A percentile compares a stretch with the other conserved stretches of the same genome.
These are phyloP conservation scores for Backusella macrospora DNA, from an alignment of 192 early-diverging fungal species.

Conservation along the genomic window DNA sequence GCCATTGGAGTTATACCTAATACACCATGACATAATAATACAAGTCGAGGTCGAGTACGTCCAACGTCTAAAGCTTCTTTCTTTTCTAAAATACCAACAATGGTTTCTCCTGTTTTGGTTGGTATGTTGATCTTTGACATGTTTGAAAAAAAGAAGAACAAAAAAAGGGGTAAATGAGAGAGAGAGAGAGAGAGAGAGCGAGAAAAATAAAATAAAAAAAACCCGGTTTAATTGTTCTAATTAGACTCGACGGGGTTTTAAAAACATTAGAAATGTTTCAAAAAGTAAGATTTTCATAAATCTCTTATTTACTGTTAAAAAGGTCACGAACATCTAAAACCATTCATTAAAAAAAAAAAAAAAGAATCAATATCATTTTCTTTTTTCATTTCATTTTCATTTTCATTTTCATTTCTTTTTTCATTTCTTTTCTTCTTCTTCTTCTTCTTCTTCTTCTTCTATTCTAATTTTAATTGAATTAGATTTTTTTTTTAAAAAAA, in stretches of 20 bases:
- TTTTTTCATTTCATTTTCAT: not conserved
- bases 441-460: not conserved
- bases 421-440: not conserved
- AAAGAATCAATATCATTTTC: not conserved
- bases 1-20: slow-evolving; percentile 11
- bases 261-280: not conserved
- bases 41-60: not conserved
- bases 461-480: not conserved
- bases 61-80: slow-evolving; percentile 3
- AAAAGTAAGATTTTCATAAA: not conserved
- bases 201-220: too few relatives aligned
- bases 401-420: not conserved
- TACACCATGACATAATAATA: slow-evolving; percentile 20
- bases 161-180: slow-evolving; percentile 12
- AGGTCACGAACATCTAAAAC: slow-evolving; percentile 7
- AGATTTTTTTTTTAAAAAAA: too few relatives aligned
- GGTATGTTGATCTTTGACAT: slow-evolving; percentile 22
- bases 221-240: too few relatives aligned
- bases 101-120: not conserved
- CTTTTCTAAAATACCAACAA: slow-evolving; percentile 21
- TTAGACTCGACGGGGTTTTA: not conserved
- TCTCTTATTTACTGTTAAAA: not conserved
- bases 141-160: not conserved
- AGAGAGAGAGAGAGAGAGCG: not conserved
- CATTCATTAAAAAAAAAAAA: slow-evolving; percentile 2